Percentiles rank a stretch among this genome's conserved stretches.
Conservation (phyloP, 257 asterid species). For the Prunella vulgaris region DNA sequence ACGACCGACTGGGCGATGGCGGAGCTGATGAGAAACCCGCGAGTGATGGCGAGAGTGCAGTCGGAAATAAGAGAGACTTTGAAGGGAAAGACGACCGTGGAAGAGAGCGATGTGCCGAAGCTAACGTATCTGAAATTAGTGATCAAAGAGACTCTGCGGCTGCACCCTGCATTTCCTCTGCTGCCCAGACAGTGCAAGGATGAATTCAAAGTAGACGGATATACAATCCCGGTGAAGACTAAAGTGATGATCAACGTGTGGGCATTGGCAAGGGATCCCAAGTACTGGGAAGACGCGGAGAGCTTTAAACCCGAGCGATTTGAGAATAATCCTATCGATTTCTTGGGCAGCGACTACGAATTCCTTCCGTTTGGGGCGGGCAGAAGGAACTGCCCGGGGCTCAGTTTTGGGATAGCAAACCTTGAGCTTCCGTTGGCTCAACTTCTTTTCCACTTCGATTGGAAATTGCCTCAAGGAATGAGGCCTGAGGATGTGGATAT, state of each 20-base stretch:
- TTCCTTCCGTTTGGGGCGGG: slow-evolving; percentile 24
- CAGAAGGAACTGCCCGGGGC: not conserved
- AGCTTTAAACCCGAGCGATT: slow-evolving; percentile 26
- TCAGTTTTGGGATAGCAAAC: not conserved
- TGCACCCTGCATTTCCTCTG: slow-evolving; percentile 34
- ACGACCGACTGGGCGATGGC: slow-evolving; percentile 30
- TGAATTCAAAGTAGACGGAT: slow-evolving; percentile 21
- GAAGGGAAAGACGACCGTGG: not conserved
- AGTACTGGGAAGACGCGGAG: slow-evolving; percentile 25
- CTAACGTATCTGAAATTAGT: slow-evolving; percentile 24
- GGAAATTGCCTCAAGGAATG: not conserved
- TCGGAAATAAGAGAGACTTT: not conserved
- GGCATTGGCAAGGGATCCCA: slow-evolving; percentile 32
- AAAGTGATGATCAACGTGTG: slow-evolving; percentile 25
- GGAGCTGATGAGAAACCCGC: slow-evolving; percentile 23
- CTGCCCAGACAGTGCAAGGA: slow-evolving; percentile 31
- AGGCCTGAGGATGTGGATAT: not conserved
- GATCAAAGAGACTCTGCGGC: slow-evolving; percentile 21
- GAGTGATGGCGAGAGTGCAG: not conserved
- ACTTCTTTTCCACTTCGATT: not conserved
- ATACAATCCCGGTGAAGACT: slow-evolving; percentile 20
- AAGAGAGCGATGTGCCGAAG: slow-evolving; percentile 10
- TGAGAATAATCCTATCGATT: slow-evolving; percentile 15
- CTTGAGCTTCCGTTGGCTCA: not conserved
- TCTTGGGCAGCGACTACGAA: slow-evolving; percentile 21